Conservation (phyloP, 345 rosid species). For the Sapria himalayana region DNA sequence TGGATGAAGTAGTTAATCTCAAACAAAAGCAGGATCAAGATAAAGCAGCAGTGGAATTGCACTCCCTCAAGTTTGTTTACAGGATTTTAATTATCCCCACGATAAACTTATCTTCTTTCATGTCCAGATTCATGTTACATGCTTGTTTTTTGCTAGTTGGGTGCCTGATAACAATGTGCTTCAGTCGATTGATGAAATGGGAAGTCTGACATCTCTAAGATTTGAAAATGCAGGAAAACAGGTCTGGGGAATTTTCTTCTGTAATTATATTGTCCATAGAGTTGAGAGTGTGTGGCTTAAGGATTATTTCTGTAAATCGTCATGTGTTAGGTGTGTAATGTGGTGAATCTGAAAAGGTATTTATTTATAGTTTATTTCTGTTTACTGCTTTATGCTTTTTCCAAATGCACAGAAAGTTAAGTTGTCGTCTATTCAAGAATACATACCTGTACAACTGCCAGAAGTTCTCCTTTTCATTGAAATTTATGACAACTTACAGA, state of each 20-base stretch:
- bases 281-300: no score
- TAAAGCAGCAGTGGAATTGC: conserved; percentile 36
- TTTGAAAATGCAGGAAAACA: conserved; percentile 22
- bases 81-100: no score
- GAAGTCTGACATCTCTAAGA: conserved; percentile 36
- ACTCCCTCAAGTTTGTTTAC: conserved; percentile 46
- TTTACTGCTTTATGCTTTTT: conserved; percentile 3
- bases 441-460: conserved; percentile 18
- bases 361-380: no score
- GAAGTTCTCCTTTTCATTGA: conserved; percentile 59
- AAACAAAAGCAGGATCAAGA: conserved; percentile 74
- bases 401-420: conserved; percentile 16
- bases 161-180: conserved; percentile 10
- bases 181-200: conserved; percentile 17
- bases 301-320: no score
- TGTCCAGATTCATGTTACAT: no score
- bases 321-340: no score
- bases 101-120: no score
- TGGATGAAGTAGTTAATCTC: conserved; percentile 38
- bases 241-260: no score
- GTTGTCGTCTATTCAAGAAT: conserved; percentile 20
- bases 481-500: conserved; percentile 29
- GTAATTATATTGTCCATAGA: no score
- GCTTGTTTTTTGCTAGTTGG: no score
- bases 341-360: no score